Evolutionary conservation across 1,284 basidiomycete species (phyloP), one percentile per base, ranked within the genome.

Genomic region (Leucoagaricus sp.): DNA sequence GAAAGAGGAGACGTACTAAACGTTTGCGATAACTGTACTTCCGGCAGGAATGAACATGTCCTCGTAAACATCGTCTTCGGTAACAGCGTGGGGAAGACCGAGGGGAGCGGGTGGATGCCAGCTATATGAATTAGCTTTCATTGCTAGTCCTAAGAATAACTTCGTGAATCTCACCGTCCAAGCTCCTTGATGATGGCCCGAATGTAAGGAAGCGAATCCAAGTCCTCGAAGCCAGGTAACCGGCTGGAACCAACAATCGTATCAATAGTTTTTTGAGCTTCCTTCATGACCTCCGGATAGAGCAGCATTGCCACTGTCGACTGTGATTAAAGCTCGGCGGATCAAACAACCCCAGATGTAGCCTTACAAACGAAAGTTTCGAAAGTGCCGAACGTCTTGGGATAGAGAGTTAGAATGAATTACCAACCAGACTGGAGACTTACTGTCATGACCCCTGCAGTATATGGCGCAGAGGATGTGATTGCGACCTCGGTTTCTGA

Each of bases 261-360:
- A 57, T 81, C 76, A 10, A 81, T 60, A 57, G 81, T 78, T 17
- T 63, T 67, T 61, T 80, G 79, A 1, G 77, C 77, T 55, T 73
- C 75, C 21, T 58, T 66, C 69, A 74, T 71, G 7, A 70, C 65
- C 2, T 72, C 65, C 0, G 74, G 77, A 48, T 69, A 69, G 33
- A 69, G 67, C 6, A 73, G 55, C 66, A 73, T 70, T 5, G 75
- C 74, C 25, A 71, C 66, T 63, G 5, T 12, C 12, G 9, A 44
- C 21, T 19, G 5, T 23, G 15, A 12, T 26, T 19, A 23, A 44
- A 9, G 10, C 12, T 23, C 21, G 25, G 31, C 13, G 9, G 2
- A 44, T 5, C 10, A 21, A 19, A 3, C 10, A 42, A 44, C 21
- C 19, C 21, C 12, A 8, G 5, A 2, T 21, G 15, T 19, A 2